Evolutionary conservation across 2,329 filamentous ascomycete genomes (phyloP), one percentile per base, ranked within the genome.

Genomic region (Escovopsis weberi): DNA sequence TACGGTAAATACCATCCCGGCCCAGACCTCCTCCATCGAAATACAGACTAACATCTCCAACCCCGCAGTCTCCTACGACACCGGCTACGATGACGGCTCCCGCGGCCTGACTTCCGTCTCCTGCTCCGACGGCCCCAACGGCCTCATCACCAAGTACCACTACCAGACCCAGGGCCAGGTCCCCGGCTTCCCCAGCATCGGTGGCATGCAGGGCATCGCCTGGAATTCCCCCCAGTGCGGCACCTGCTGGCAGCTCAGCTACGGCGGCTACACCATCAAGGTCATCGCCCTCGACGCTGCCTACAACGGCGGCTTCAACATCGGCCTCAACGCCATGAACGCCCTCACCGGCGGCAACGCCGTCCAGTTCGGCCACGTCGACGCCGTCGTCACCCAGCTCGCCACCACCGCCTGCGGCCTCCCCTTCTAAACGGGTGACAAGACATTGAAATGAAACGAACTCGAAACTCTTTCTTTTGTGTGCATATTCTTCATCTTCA

Each of bases 71-170:
- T 80, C 79, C 49, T 89, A 80, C 61, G 83, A 88, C 63, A 62
- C 65, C 18, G 76, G 71, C 55, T 91, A 85, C 64, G 83, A 88
- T 55, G 64, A 80, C 48, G 58, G 57, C 38, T 50, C 50, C 46
- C 71, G 76, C 45, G 66, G 72, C 37, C 58, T 88, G 43, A 67
- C 61, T 32, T 58, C 55, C 5, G 69, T 86, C 37, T 58, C 78
- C 47, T 86, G 81, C 72, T 81, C 75, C 30, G 75, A 85, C 55
- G 81, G 81, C 43, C 38, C 48, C 47, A 80, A 84, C 60, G 81
- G 81, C 45, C 69, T 85, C 47, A 74, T 74, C 48, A 76, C 71
- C 52, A 70, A 67, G 53, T 75, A 74, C 62, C 67, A 67, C 51
- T 82, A 73, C 74, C 55, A 61, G 41, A 75, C 61, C 1, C 72